Evolutionary conservation across 2,329 filamentous ascomycete genomes (phyloP).

Genomic region (Fusarium sororula): DNA sequence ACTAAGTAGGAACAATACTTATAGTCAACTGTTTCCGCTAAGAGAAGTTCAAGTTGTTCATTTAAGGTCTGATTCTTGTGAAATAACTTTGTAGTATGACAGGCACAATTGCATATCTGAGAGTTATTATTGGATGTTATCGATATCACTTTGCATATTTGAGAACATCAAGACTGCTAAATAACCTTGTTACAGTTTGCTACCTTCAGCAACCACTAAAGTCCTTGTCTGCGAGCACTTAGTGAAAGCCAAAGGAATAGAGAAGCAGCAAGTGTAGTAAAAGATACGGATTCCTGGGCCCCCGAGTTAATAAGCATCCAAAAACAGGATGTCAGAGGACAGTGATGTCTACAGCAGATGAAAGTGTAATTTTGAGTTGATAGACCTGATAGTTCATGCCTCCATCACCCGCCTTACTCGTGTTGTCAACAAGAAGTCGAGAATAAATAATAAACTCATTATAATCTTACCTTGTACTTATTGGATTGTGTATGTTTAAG

Average conservation of each 20-base stretch:
- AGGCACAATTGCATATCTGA: fast-evolving
- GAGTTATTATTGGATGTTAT: background rate
- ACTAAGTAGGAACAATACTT: background rate
- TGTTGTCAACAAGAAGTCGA: no score
- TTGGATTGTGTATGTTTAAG: background rate
- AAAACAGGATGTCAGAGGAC: background rate
- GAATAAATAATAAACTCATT: fast-evolving
- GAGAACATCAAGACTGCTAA: background rate
- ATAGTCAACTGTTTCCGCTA: background rate
- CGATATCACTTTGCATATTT: background rate
- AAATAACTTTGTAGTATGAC: no score
- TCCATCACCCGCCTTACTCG: no score
- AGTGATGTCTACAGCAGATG: background rate
- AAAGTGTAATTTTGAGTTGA: no score
- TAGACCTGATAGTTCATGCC: no score
- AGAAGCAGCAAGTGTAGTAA: background rate
- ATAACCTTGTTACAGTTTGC: background rate
- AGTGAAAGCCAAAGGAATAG: background rate
- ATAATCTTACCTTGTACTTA: no score
- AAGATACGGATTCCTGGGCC: background rate
- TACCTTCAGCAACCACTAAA: background rate
- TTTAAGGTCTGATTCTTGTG: background rate
- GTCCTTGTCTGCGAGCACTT: background rate
- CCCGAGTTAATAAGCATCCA: background rate
- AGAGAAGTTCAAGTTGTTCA: background rate